These are phyloP conservation scores for Purshia tridentata DNA, from an alignment of 306 rosid genomes.

Conservation along the genomic window DNA sequence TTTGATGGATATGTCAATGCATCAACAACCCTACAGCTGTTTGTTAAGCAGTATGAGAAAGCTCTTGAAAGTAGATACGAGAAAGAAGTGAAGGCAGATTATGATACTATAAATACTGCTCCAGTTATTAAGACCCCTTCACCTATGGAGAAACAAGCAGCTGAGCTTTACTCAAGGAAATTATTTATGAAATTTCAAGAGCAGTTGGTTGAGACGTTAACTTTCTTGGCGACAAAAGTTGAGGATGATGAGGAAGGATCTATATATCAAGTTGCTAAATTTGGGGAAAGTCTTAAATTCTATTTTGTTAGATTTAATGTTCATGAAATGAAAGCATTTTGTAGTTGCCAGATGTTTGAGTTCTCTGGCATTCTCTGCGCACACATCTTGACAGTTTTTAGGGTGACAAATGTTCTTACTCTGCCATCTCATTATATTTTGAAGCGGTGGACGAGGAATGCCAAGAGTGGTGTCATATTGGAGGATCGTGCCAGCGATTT, in stretches of 20 bases:
- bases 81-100: constrained; percentile 40
- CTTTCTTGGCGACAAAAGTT: constrained; percentile 34
- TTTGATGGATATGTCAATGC: constrained; percentile 44
- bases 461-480: constrained; percentile 37
- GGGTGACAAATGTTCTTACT: constrained; percentile 42
- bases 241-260: constrained; percentile 24
- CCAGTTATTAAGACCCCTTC: constrained; percentile 36
- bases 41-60: constrained; percentile 41
- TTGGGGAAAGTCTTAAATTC: constrained; percentile 26
- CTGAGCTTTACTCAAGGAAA: constrained; percentile 35
- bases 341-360: constrained; percentile 36
- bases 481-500: constrained; percentile 25
- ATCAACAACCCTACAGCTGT: constrained; percentile 34
- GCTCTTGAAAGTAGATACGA: constrained; percentile 37
- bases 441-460: constrained; percentile 41
- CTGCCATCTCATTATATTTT: constrained; percentile 36
- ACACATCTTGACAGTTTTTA: constrained; percentile 39
- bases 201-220: constrained; percentile 35
- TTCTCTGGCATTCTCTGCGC: constrained; percentile 35
- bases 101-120: constrained; percentile 31
- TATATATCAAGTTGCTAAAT: constrained; percentile 31
- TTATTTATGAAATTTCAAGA: constrained; percentile 40
- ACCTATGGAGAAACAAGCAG: constrained; percentile 42
- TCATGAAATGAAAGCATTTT: constrained; percentile 29
- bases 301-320: constrained; percentile 29